phyloP scores from a whole-genome alignment of 495 filamentous ascomycete genomes.

The Aspergillus diversus region DNA sequence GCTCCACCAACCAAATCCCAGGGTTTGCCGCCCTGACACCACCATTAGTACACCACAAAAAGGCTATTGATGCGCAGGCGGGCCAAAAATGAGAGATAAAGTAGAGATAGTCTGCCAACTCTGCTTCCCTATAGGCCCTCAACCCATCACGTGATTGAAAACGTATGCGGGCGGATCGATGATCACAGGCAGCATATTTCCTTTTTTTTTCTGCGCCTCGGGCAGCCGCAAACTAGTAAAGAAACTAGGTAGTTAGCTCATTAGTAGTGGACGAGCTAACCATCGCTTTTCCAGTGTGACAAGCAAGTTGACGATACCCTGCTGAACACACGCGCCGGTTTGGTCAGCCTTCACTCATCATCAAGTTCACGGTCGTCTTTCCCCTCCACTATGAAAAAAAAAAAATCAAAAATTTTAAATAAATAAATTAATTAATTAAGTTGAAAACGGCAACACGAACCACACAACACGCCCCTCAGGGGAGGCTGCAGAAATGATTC shows the following conservation, averaged over 20 bases:
- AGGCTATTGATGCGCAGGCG: constrained; percentile 18
- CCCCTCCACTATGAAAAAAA: neutral
- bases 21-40: constrained; percentile 15
- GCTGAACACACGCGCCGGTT: neutral
- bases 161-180: constrained; percentile 45
- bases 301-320: neutral
- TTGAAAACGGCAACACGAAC: too few species aligned
- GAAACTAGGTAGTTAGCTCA: constrained; percentile 13
- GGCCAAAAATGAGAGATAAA: constrained; percentile 25
- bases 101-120: constrained; percentile 19
- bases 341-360: constrained; percentile 2
- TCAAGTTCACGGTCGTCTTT: neutral
- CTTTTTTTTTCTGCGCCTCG: constrained; percentile 22
- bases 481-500: too few species aligned
- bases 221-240: constrained; percentile 22
- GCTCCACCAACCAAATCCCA: constrained; percentile 22
- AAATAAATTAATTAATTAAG: neutral
- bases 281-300: neutral
- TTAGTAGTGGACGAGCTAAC: constrained; percentile 16
- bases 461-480: too few species aligned
- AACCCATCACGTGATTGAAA: constrained; percentile 41
- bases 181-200: constrained; percentile 29
- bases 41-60: constrained; percentile 21
- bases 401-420: neutral
- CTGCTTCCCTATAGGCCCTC: constrained; percentile 28